Percentiles rank a stretch among this genome's conserved stretches.
Conservation (phyloP, 2,329 filamentous ascomycete species). For the Colletotrichum sp. region DNA sequence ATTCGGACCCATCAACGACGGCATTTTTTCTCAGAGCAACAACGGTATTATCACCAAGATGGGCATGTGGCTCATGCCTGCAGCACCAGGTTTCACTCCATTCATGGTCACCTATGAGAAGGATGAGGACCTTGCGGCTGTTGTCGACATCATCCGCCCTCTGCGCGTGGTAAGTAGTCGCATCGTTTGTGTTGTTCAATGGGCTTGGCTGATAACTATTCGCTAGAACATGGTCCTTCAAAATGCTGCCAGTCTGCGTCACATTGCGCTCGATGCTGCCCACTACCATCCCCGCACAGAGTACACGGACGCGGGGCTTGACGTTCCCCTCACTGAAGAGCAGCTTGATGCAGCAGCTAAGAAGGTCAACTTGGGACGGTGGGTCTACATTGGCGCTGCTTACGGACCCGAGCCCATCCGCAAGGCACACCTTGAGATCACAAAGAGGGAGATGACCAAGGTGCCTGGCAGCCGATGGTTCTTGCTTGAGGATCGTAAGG, state of each 20-base stretch:
- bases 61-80: constrained; percentile 48
- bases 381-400: constrained; percentile 51
- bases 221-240: constrained; percentile 37
- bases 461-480: constrained; percentile 9
- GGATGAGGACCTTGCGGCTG: constrained; percentile 36
- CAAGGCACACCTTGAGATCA: constrained; percentile 18
- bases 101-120: constrained; percentile 43
- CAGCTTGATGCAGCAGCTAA: constrained; percentile 43
- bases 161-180: constrained; percentile 22
- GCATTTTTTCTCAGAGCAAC: constrained; percentile 56
- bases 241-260: constrained; percentile 49
- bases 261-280: constrained; percentile 45
- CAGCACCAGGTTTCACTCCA: constrained; percentile 35
- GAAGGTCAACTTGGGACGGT: constrained; percentile 43
- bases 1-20: constrained; percentile 43
- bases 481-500: constrained; percentile 18
- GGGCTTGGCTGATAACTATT: not conserved
- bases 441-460: constrained; percentile 10
- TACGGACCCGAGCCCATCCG: constrained; percentile 32
- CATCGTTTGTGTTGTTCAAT: accelerated
- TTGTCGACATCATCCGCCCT: constrained; percentile 40
- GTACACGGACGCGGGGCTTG: constrained; percentile 23
- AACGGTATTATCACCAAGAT: constrained; percentile 60
- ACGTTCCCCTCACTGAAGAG: constrained; percentile 34
- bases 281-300: constrained; percentile 34